Base-by-base conservation (phyloP, 2,329 filamentous ascomycete genomes). In the Fusarium agapanthi region DNA sequence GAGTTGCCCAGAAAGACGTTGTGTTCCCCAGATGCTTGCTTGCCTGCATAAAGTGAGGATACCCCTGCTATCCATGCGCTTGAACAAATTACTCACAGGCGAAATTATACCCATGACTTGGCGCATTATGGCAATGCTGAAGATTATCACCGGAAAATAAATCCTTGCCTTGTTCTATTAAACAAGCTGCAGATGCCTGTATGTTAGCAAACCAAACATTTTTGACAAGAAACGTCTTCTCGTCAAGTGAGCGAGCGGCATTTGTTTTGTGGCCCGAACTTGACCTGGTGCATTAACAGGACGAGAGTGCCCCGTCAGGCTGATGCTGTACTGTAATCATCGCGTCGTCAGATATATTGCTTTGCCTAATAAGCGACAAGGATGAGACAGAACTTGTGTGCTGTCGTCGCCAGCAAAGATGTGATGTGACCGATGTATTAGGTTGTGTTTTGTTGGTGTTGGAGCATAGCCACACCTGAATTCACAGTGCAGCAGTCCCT, bases 11-110 rank as follows among this genome's bases (percentile, higher is more conserved):
- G 57, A 45, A 30, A 28, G 48, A 51, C 22, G n/a, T 44, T 58
- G 43, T 68, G 37, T 63, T 68, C 57, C 56, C 64, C 65, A 34
- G 66, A 58, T 45, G 28, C 43, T 58, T 34, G 32, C 32, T 34
- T 64, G 28, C 30, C 34, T 69, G 67, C 66, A 70, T 70, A 53
- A 61, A 40, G 35, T 70, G 61, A 69, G 60, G 41, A 35, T 55
- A 65, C 26, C 67, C 67, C 60, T 69, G 60, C n/a, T n/a, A 32
- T 43, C 41, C 30, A 66, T 66, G 62, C 45, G 35, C 44, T 26
- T 40, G 59, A 58, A 58, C 60, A 54, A 56, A 56, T 54, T 30
- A 53, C 41, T 47, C 35, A 38, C 26, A 69, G 61, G 57, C 45
- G 59, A 69, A 30, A 69, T 69, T 65, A 37, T 65, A 35, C 58